Evolutionary conservation across 2,329 filamentous ascomycete species (phyloP), one percentile per base, ranked within the genome.

Genomic region (Coleophoma eucalyptorum): DNA sequence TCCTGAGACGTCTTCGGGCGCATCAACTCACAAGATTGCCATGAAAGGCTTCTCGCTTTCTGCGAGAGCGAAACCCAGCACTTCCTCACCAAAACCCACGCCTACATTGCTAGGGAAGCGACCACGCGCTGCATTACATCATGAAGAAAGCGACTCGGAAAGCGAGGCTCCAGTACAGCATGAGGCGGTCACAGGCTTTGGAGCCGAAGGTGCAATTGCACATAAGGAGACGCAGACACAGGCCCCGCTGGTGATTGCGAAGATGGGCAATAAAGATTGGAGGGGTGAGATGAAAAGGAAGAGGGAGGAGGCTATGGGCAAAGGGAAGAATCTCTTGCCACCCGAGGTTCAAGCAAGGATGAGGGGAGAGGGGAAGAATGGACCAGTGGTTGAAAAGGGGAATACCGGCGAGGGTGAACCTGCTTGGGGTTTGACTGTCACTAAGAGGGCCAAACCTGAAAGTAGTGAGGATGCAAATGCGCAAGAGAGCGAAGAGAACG

Each of bases 251-350:
- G 71, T 88, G 16, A 89, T 90, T 56, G 70, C 74, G 31, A 70
- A 70, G 37, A 73, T 79, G 59, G 69, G 72, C 55, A 88, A 87
- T 66, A 73, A 77, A 48, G 80, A 87, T 69, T 86, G 83, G 83
- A 74, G 77, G 59, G 73, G 76, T 51, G 79, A 83, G 51, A 69
- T 71, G 54, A 73, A 72, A 55, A 77, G 73, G 54, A 67, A 69
- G 54, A 64, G 65, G 35, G 70, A 70, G 51, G 55, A 75, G 74
- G 54, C 40, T 42, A 34, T 34, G 40, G 53, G 46, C 38, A 47
- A 49, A 26, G 70, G 77, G 57, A 83, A 74, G 66, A 84, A 80
- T 63, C 65, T 79, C 13, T 69, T 85, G n/a, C 82, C 80, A 21
- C 52, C 57, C 6, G 80, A 79, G 54, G 79, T 79, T 38, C 74